Evolutionary conservation across 306 rosid species (phyloP), one percentile per base, ranked within the genome.

Genomic region (Dicorynia guianensis): DNA sequence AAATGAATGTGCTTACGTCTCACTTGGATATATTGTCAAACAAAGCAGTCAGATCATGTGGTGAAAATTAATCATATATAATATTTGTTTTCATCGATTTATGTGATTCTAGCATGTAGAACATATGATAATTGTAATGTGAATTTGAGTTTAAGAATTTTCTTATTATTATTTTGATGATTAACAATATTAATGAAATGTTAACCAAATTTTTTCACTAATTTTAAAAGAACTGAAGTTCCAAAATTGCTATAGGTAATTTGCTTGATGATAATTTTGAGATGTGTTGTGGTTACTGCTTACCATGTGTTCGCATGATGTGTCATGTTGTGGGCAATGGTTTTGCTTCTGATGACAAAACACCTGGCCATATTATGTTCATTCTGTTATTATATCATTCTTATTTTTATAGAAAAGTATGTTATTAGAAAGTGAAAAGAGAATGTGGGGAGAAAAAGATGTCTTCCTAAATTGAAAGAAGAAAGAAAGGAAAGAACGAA

Each of bases 11-110:
- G 57, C 43, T 68, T 40, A 13, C 36, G 47, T 63, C 36, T 78
- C 47, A n/a, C 55, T 40, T 39, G 35, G 20, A 64, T 59, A 56
- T 61, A 12, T 73, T 56, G 58, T 42, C 57, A 72, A 63, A 30
- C 63, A 67, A 64, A 71, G 48, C 67, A 15, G 9, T 35, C 7
- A 10, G 44, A 18, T 65, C 30, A 12, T 46, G 63, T 57, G 36
- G 15, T 70, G 10, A 64, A 71, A 70, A 53, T 66, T 57, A 59
- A 72, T 50, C 36, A 20, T 63, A 48, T 25, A 25, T 25, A 25
- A 25, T 25, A 38, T 14, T 48, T 42, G 54, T 35, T 38, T 79
- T 42, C 20, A 20, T 49, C 69, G 67, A 65, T 38, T 61, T 42
- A 25, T 19, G 15, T 17, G n/a, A 74, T 33, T 69, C 30, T 54